These are phyloP conservation scores for Colletotrichum musicola DNA, from an alignment of 2,329 filamentous ascomycete species.

Conservation along the genomic window DNA sequence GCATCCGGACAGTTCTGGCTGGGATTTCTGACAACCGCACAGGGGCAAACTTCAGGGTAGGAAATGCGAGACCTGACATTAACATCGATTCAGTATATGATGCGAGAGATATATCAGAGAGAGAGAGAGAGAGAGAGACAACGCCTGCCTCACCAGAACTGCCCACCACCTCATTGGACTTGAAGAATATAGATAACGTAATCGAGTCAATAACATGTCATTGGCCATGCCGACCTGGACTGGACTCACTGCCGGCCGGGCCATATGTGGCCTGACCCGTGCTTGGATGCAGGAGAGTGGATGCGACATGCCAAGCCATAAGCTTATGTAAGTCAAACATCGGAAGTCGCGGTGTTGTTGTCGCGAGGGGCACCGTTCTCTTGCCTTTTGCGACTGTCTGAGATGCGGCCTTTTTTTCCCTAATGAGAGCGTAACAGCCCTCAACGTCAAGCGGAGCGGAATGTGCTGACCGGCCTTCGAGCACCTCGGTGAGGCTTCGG, in stretches of 20 bases:
- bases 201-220: conserved; percentile 29
- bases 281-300: neutral
- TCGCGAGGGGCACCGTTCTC: conserved; percentile 5
- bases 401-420: neutral
- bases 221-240: conserved; percentile 13
- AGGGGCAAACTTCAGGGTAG: too few relatives aligned
- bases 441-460: neutral
- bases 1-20: too few relatives aligned
- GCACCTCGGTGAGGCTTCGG: conserved; percentile 10
- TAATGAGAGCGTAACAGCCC: too few relatives aligned
- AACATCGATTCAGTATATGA: too few relatives aligned
- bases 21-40: too few relatives aligned
- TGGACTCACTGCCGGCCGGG: neutral
- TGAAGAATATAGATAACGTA: conserved; percentile 3
- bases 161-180: neutral
- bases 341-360: conserved; percentile 29
- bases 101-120: too few relatives aligned
- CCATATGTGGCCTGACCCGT: neutral
- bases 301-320: conserved; percentile 5
- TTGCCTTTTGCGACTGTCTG: neutral
- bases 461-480: neutral
- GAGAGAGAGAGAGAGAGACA: too few relatives aligned
- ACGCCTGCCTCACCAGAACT: too few relatives aligned
- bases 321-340: conserved; percentile 27
- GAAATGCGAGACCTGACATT: too few relatives aligned